phyloP scores from a whole-genome alignment of 352 stramenopile species.

The Halophytophthora polymorphica region DNA sequence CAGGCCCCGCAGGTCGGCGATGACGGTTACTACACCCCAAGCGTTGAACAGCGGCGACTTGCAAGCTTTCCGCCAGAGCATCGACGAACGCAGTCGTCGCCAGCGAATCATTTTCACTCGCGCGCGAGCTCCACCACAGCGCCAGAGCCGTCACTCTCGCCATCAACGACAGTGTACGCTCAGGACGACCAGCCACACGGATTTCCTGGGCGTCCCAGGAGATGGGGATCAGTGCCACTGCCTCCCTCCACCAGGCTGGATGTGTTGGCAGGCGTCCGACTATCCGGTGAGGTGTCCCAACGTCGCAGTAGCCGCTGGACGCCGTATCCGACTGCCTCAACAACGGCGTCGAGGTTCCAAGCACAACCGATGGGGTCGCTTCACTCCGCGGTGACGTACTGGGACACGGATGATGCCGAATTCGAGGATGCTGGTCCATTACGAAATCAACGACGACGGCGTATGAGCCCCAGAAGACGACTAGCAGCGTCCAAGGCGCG shows the following conservation, averaged over 20 bases:
- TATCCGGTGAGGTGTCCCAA: too few relatives aligned
- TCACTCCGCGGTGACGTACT: background rate
- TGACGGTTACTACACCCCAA: background rate
- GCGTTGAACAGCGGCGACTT: background rate
- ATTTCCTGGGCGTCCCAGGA: background rate
- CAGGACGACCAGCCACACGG: background rate
- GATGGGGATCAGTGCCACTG: background rate
- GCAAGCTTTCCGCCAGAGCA: background rate
- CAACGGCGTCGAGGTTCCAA: background rate
- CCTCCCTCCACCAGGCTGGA: background rate
- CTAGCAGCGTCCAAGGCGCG: conserved; percentile 20
- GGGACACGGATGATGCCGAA: conserved; percentile 2
- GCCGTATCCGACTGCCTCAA: conserved; percentile 7
- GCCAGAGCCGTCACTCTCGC: background rate
- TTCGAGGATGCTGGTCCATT: background rate
- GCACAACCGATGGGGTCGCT: background rate
- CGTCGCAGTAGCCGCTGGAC: conserved; percentile 8
- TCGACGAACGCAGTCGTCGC: conserved; percentile 2
- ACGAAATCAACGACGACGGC: conserved; percentile 8
- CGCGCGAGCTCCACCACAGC: background rate
- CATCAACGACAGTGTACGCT: background rate
- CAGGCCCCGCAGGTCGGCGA: background rate
- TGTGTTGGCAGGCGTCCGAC: background rate
- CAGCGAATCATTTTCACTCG: background rate
- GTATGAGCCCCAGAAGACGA: conserved; percentile 18